Percentiles rank a stretch among this genome's conserved stretches.
phyloP scores from a whole-genome alignment of 2,329 filamentous ascomycete genomes.

The Aspergillaceae sp. region DNA sequence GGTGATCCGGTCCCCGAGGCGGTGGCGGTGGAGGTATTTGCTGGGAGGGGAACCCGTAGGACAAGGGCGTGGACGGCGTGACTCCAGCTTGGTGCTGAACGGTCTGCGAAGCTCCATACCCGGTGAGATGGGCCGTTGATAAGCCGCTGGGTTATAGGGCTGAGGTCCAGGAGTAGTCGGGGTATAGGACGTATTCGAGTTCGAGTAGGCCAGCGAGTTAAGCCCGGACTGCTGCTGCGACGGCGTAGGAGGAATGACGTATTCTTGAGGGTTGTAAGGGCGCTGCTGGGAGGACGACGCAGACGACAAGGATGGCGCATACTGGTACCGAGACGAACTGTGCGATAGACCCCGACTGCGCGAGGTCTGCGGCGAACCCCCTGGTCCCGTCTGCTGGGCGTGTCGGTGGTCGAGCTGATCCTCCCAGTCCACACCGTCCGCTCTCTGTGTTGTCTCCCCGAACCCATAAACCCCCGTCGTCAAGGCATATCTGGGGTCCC shows the following conservation, averaged over 20 bases:
- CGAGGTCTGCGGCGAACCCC: slow-evolving; percentile 23
- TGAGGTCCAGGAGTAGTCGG: slow-evolving; percentile 27
- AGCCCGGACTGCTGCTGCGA: slow-evolving; percentile 49
- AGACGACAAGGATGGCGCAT: slow-evolving; percentile 10
- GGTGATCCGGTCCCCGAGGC: slow-evolving; percentile 30
- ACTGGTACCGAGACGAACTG: slow-evolving; percentile 43
- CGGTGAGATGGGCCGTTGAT: slow-evolving; percentile 28
- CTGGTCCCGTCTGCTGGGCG: not conserved
- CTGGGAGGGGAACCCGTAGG: slow-evolving; percentile 24
- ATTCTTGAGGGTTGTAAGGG: slow-evolving; percentile 57
- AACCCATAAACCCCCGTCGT: slow-evolving; percentile 27
- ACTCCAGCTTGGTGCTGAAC: slow-evolving; percentile 25
- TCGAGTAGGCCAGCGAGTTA: slow-evolving; percentile 58
- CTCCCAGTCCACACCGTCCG: slow-evolving; percentile 9
- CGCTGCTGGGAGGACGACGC: slow-evolving; percentile 28
- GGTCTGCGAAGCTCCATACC: slow-evolving; percentile 21
- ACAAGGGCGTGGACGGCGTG: slow-evolving; percentile 22
- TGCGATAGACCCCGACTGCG: slow-evolving; percentile 36
- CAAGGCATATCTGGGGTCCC: slow-evolving; percentile 26
- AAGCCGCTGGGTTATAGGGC: slow-evolving; percentile 45
- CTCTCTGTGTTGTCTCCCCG: slow-evolving; percentile 25
- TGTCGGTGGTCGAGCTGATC: not conserved
- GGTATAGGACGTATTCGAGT: slow-evolving; percentile 14
- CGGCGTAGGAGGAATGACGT: slow-evolving; percentile 40
- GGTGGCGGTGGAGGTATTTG: slow-evolving; percentile 30